A percentile compares a stretch with the other conserved stretches of the same genome.
Conservation (phyloP, 2,329 filamentous ascomycete genomes). For the Claviceps sorghi region DNA sequence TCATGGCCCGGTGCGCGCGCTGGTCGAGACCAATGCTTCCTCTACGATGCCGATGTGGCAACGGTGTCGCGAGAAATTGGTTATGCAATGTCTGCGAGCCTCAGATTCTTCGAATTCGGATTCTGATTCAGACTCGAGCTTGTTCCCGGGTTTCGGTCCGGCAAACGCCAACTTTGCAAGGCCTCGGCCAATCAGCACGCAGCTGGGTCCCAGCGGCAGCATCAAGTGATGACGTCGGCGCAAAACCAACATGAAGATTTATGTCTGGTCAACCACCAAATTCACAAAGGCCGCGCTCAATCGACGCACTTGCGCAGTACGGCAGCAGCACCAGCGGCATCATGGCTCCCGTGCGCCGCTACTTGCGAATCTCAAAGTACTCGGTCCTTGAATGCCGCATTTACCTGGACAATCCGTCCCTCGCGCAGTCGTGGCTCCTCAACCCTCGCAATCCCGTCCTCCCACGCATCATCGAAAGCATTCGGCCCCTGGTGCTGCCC, state of each 20-base stretch:
- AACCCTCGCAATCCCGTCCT: constrained; percentile 63
- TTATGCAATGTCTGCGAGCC: too few relatives aligned
- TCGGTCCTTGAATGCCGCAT: constrained; percentile 95
- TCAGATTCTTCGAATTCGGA: too few relatives aligned
- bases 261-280: too few relatives aligned
- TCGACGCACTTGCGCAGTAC: background rate
- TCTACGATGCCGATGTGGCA: background rate
- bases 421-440: constrained; percentile 72
- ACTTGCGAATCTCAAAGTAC: constrained; percentile 81
- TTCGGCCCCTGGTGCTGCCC: constrained; percentile 74
- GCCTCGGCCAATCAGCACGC: background rate
- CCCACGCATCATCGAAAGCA: constrained; percentile 66
- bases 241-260: background rate
- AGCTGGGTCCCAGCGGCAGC: background rate
- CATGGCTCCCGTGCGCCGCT: constrained; percentile 82
- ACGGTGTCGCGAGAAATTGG: constrained; percentile 1
- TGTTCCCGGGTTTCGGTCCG: background rate
- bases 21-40: constrained; percentile 3
- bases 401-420: constrained; percentile 80
- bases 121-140: too few relatives aligned
- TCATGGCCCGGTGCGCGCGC: constrained; percentile 12
- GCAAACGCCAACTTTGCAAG: background rate
- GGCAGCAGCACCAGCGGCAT: background rate
- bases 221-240: background rate
- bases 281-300: too few relatives aligned